Percentiles rank a stretch among this genome's conserved stretches.
Evolutionary conservation across 2,329 filamentous ascomycete species (phyloP).

Genomic region (Aureobasidium sp.): DNA sequence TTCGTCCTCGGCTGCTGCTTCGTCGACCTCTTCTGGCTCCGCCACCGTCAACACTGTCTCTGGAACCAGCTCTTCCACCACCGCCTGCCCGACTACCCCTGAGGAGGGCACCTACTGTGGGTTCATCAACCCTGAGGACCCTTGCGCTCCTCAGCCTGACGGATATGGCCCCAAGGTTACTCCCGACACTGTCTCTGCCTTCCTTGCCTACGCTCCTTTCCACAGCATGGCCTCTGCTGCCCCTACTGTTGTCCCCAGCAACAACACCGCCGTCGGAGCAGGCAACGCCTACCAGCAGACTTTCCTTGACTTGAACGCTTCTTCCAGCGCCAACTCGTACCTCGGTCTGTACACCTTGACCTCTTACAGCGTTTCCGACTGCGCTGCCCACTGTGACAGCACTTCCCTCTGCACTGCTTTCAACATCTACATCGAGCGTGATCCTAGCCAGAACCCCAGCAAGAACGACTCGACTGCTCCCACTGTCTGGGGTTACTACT

Average conservation of each 20-base stretch:
- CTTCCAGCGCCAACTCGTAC: constrained; percentile 17
- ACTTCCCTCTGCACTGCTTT: constrained; percentile 16
- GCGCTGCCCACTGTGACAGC: constrained; percentile 17
- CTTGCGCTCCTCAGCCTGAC: constrained; percentile 21
- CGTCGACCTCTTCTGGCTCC: constrained; percentile 8
- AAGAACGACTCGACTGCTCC: constrained; percentile 15
- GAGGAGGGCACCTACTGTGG: constrained; percentile 29
- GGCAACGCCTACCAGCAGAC: constrained; percentile 16
- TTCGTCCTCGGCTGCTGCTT: background rate
- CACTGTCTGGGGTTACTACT: constrained; percentile 17
- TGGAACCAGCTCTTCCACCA: constrained; percentile 19
- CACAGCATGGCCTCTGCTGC: constrained; percentile 18
- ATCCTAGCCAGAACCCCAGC: constrained; percentile 17
- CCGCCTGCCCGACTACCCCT: constrained; percentile 22
- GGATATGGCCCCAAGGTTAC: constrained; percentile 18
- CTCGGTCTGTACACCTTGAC: constrained; percentile 17
- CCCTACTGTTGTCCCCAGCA: constrained; percentile 16
- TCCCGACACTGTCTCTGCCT: constrained; percentile 21
- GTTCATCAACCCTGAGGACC: constrained; percentile 28
- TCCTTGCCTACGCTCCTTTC: constrained; percentile 20
- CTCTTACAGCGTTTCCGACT: constrained; percentile 17
- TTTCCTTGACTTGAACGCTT: constrained; percentile 18
- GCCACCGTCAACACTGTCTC: constrained; percentile 9
- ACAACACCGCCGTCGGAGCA: constrained; percentile 1
- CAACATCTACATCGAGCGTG: constrained; percentile 19